Evolutionary conservation across 2,329 filamentous ascomycete genomes (phyloP).

Genomic region (Ophiostoma perfectum): DNA sequence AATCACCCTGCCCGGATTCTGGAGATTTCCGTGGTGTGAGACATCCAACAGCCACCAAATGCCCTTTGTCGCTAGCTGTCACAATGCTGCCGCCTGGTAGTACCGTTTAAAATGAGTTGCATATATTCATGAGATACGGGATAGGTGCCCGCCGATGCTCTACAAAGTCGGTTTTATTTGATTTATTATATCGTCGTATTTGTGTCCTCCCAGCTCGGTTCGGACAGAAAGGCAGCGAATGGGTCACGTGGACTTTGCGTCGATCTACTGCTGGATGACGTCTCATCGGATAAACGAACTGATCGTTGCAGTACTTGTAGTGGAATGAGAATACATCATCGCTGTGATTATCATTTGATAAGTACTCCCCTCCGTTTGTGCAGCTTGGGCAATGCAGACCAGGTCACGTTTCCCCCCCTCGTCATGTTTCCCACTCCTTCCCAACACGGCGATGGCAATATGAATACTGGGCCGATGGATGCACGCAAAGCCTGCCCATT

Average conservation of each 20-base stretch:
- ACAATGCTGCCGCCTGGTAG: not conserved
- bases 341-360: not conserved
- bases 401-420: not conserved
- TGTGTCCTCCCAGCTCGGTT: not conserved
- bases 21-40: not conserved
- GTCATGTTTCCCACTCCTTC: not conserved
- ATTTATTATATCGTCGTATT: too few relatives aligned
- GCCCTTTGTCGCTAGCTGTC: not conserved
- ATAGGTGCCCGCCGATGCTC: too few relatives aligned
- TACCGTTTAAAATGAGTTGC: not conserved
- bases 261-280: not conserved
- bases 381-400: not conserved
- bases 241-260: not conserved
- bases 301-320: too few relatives aligned
- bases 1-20: not conserved
- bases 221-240: constrained; percentile 5
- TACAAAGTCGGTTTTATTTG: too few relatives aligned
- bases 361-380: not conserved
- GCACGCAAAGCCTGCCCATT: not conserved
- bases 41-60: not conserved
- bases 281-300: not conserved
- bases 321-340: not conserved
- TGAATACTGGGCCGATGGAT: not conserved
- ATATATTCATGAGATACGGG: not conserved
- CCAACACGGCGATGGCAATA: not conserved